phyloP scores from a whole-genome alignment of 2,329 filamentous ascomycete species.

The Exserohilum turcica region DNA sequence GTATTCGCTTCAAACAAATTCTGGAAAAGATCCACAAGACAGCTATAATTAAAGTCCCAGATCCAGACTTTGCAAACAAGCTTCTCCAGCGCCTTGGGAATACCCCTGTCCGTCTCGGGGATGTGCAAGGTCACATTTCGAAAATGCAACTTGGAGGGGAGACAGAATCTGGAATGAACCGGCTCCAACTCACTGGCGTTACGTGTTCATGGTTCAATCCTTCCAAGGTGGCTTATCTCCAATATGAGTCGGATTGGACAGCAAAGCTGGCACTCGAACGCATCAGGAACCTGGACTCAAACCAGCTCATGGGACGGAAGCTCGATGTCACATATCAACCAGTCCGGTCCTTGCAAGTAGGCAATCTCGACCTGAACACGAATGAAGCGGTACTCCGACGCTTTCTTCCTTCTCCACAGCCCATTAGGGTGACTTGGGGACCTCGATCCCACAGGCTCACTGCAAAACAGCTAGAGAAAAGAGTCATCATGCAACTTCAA shows the following conservation, averaged over 20 bases:
- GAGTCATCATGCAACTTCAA: not conserved
- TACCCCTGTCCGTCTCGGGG: no score
- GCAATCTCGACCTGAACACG: not conserved
- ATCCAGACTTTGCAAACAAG: no score
- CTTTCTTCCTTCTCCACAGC: slow-evolving; percentile 5
- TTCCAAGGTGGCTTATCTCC: slow-evolving; percentile 1
- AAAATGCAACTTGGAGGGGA: no score
- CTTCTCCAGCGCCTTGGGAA: no score
- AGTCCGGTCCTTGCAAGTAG: not conserved
- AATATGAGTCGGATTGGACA: not conserved
- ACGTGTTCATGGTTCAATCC: slow-evolving; percentile 15
- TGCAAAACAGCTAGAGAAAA: not conserved
- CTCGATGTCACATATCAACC: not conserved
- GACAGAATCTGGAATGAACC: slow-evolving; percentile 21
- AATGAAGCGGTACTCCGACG: not conserved
- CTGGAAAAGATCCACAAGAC: no score
- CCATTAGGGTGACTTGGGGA: not conserved
- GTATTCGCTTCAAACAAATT: no score
- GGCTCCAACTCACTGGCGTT: slow-evolving; percentile 23
- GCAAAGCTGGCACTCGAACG: slow-evolving; percentile 1
- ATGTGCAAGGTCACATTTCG: no score
- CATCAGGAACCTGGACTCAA: not conserved
- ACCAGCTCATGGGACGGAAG: not conserved
- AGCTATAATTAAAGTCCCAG: no score
- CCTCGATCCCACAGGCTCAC: not conserved